Percentiles rank a stretch among this genome's conserved stretches.
These are phyloP conservation scores for Aspergillus aculeatinus DNA, from an alignment of 2,329 filamentous ascomycete species.

Conservation along the genomic window DNA sequence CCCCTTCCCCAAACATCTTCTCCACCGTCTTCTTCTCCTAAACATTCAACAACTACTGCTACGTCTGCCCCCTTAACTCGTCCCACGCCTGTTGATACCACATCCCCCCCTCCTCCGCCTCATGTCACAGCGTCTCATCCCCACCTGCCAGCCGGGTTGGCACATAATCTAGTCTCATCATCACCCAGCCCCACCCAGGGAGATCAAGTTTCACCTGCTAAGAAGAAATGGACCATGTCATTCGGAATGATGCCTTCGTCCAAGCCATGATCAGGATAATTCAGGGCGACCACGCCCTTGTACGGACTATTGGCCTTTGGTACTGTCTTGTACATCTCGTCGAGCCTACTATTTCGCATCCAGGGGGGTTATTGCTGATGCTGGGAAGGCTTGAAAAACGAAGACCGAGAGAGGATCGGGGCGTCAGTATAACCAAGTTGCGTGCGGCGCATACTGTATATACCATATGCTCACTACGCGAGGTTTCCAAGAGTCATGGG, in stretches of 20 bases:
- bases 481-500: too few species aligned
- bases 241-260: background rate
- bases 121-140: background rate
- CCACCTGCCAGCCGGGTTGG: background rate
- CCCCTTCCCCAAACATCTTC: background rate
- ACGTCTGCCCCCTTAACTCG: slow-evolving; percentile 1
- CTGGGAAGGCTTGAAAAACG: too few species aligned
- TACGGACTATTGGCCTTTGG: background rate
- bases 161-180: background rate
- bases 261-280: background rate
- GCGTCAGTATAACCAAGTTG: too few species aligned
- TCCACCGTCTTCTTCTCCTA: background rate
- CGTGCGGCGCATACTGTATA: too few species aligned
- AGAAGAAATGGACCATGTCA: background rate
- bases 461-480: too few species aligned
- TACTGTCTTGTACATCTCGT: background rate
- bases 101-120: background rate
- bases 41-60: slow-evolving; percentile 9
- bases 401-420: too few species aligned
- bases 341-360: background rate
- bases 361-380: background rate
- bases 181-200: background rate
- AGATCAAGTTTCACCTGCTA: background rate
- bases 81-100: slow-evolving; percentile 11
- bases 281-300: too few species aligned